Percentiles rank a stretch among this genome's conserved stretches.
Conservation (phyloP, 495 filamentous ascomycete genomes). For the Penicillium canescens region DNA sequence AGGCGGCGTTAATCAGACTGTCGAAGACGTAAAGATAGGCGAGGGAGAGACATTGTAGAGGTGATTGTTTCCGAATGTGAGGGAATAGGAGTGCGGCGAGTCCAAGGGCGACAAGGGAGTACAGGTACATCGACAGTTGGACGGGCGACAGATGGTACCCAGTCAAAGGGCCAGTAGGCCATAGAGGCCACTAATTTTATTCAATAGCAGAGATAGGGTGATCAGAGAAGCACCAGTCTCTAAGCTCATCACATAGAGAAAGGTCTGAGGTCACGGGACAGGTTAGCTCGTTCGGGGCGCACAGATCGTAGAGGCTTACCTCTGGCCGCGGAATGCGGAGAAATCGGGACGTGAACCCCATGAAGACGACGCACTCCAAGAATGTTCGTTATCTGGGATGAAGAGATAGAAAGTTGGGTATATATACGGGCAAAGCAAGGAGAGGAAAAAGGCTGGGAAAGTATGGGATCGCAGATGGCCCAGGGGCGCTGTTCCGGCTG, state of each 20-base stretch:
- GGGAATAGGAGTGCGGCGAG: constrained; percentile 63
- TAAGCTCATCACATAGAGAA: constrained; percentile 81
- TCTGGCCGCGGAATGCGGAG: constrained; percentile 61
- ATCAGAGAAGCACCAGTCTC: constrained; percentile 83
- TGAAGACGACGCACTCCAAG: constrained; percentile 19
- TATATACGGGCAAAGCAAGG: constrained; percentile 8
- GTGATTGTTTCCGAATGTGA: constrained; percentile 67
- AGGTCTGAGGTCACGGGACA: constrained; percentile 54
- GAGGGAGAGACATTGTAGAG: constrained; percentile 67
- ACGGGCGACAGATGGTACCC: constrained; percentile 66
- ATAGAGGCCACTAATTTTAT: constrained; percentile 86
- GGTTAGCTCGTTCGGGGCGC: constrained; percentile 20
- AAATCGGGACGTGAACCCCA: constrained; percentile 50
- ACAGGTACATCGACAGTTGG: constrained; percentile 80
- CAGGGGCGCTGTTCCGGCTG: constrained; percentile 28
- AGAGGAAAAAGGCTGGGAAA: constrained; percentile 24
- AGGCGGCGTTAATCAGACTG: constrained; percentile 71
- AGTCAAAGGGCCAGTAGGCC: constrained; percentile 85
- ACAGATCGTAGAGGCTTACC: constrained; percentile 34
- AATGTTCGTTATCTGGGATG: constrained; percentile 6
- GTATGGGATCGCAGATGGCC: constrained; percentile 22
- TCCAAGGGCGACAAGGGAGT: constrained; percentile 69
- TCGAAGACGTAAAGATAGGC: constrained; percentile 82
- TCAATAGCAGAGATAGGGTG: constrained; percentile 74
- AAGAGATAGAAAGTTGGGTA: constrained; percentile 20